Base-by-base conservation (phyloP, 352 stramenopile genomes). In the Globisporangium irregulare region DNA sequence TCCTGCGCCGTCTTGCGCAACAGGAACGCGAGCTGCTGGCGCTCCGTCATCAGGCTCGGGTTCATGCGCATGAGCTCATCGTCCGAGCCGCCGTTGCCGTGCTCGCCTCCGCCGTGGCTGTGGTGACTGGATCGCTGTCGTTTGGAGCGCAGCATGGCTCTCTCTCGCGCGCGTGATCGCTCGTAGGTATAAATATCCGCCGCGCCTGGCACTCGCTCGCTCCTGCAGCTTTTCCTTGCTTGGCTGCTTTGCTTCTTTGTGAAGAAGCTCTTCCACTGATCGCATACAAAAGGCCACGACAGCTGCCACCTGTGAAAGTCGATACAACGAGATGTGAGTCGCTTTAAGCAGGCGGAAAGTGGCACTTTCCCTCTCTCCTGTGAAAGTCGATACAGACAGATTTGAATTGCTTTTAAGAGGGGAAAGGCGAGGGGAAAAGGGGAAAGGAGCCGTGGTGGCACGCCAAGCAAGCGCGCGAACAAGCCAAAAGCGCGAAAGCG, bases 21-120 rank as follows among this genome's bases (percentile, higher is more conserved):
- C 25, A 95, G 67, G 69, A 95, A 95, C 63, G 87, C 87, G 57
- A 95, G 71, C 67, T 95, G 87, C 66, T 95, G 87, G 25, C 87
- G 80, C 72, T 95, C 87, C 0, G 87, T 95, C 87, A 95, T 95
- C 48, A 91, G 75, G 36, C 80, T 86, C 62, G 81, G 84, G 69
- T 93, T 72, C 61, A 72, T 63, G 10, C 34, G 67, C 54, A 57
- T n/a, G 22, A 63, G 55, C 22, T 72, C 61, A 43, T 72, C 67
- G 62, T 68, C 67, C 54, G 55, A 61, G 53, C 54, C 34, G 46
- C 53, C 55, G 24, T 43, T 38, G 54, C 34, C 12, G 29, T 61
- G 24, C 32, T 60, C 50, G 25, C 36, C 32, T 38, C 32, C 22
- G 48, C 27, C 7, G 27, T 58, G 27, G 27, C 55, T 61, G 18